Conservation (phyloP, 75 land plant genomes). For the Selaginella tamariscina region DNA sequence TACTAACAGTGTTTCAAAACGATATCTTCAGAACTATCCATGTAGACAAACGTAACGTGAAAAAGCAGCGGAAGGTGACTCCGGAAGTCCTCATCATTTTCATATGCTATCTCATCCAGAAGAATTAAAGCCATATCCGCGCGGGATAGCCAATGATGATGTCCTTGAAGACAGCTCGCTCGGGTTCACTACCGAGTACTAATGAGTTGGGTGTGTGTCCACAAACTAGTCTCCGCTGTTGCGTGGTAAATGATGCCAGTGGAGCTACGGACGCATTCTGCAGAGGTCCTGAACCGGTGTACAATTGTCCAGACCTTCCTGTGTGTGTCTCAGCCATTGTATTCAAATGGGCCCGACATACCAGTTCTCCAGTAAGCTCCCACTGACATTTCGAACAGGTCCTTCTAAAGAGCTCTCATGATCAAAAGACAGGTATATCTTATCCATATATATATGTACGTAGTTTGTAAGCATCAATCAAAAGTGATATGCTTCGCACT, state of each 20-base stretch:
- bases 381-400: conserved; percentile 82
- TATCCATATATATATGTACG: too few relatives aligned
- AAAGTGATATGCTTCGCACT: too few relatives aligned
- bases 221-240: conserved; percentile 88
- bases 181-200: conserved; percentile 58
- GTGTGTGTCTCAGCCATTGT: conserved; percentile 51
- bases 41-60: conserved; percentile 98
- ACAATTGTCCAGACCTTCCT: conserved; percentile 90
- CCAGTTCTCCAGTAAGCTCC: conserved; percentile 90
- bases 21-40: conserved; percentile 99
- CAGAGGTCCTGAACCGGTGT: conserved; percentile 59
- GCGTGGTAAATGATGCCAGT: conserved; percentile 95
- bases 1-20: conserved; percentile 97
- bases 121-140: conserved; percentile 97
- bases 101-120: conserved; percentile 96
- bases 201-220: conserved; percentile 56
- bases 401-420: conserved; percentile 92
- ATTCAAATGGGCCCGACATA: conserved; percentile 85
- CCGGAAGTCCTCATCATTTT: conserved; percentile 98
- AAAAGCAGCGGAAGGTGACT: conserved; percentile 89
- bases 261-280: conserved; percentile 81
- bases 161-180: conserved; percentile 79
- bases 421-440: too few relatives aligned
- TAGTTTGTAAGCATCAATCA: too few relatives aligned
- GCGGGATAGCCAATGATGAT: conserved; percentile 86